A percentile compares a stretch with the other conserved stretches of the same genome.
These are phyloP conservation scores for Fusarium austroafricanum DNA, from an alignment of 2,329 filamentous ascomycete species.

Conservation along the genomic window DNA sequence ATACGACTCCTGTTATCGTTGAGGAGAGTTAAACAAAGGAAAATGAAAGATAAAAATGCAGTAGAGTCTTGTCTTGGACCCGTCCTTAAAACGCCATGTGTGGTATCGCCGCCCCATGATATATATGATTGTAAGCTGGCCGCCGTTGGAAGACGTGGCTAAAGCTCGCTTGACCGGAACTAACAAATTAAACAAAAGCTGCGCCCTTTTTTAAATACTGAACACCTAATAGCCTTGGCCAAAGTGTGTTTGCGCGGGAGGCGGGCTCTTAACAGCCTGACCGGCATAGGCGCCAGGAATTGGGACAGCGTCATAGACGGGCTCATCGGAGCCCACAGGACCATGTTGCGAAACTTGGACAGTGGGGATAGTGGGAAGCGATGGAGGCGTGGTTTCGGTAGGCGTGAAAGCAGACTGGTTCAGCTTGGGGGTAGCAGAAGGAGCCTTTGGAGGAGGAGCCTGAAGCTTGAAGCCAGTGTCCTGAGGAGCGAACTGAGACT, in stretches of 20 bases:
- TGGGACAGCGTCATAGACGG: constrained; percentile 85
- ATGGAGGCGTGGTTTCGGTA: constrained; percentile 51
- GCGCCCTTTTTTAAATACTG: neutral
- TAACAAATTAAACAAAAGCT: constrained; percentile 25
- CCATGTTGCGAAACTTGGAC: constrained; percentile 72
- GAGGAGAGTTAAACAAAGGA: constrained; percentile 22
- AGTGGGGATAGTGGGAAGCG: constrained; percentile 46
- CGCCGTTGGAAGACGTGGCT: constrained; percentile 10
- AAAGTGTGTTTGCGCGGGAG: constrained; percentile 58
- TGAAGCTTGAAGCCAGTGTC: constrained; percentile 84
- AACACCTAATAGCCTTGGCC: constrained; percentile 47
- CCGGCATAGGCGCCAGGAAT: constrained; percentile 86
- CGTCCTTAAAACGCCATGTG: constrained; percentile 31
- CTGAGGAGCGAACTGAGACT: constrained; percentile 68
- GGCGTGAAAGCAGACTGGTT: constrained; percentile 72
- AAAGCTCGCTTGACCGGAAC: constrained; percentile 22
- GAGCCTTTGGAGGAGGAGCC: constrained; percentile 82
- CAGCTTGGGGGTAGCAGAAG: constrained; percentile 79
- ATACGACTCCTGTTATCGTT: constrained; percentile 23
- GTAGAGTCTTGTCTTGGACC: constrained; percentile 28
- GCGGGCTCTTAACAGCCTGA: constrained; percentile 64
- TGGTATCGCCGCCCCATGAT: constrained; percentile 38
- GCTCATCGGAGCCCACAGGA: constrained; percentile 80
- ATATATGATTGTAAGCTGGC: constrained; percentile 24
- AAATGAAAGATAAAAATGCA: constrained; percentile 23